Base-by-base conservation (phyloP, 257 asterid genomes). In the Vinca minor region DNA sequence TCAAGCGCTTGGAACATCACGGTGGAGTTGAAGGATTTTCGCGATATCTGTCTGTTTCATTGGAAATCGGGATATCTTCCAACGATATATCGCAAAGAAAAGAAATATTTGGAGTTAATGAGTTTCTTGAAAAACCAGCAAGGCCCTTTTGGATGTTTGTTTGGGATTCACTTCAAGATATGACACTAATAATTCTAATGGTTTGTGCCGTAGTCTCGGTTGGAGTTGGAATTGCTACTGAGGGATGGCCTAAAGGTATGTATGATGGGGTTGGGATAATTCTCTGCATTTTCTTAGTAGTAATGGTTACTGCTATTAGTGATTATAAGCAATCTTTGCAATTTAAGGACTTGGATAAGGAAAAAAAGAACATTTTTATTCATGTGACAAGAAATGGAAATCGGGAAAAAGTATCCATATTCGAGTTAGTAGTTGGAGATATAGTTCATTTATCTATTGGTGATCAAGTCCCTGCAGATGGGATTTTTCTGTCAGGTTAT, bases 151-250 rank as follows among this genome's bases (percentile, higher is more conserved):
- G 84, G 87, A 76, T 80, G 82, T 86, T 81, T 58, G 63, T 79
- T 17, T 84, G 96, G 95, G 96, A 89, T 59, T 91, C 96, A 49
- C 71, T 86, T 69, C 96, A 84, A 59, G 96, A 89, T 64, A 76
- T 83, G 21, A 89, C 95, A 52, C 80, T 89, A 42, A 73, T 83
- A 3, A 83, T 89, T 59, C 84, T 86, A 52, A 84, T 81, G 76
- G 85, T 74, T 1, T 89, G 96, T 71, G 93, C 95, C 2, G 85
- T 81, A 20, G 78, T 84, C 64, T 89, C 96, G 1, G 63, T 83
- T 18, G 86, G 82, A 9, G 85, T 89, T 55, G 96, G 95, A 26
- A 66, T 86, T 42, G 81, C 95, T 17, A 89, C 91, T 0, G 90
- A 89, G 66, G 96, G 96, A 3, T 89, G 90, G 90, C 96, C 96